Percentiles rank a stretch among this genome's conserved stretches.
These are phyloP conservation scores for Vaccinium myrtillus DNA, from an alignment of 148 eudicot species.

Conservation along the genomic window DNA sequence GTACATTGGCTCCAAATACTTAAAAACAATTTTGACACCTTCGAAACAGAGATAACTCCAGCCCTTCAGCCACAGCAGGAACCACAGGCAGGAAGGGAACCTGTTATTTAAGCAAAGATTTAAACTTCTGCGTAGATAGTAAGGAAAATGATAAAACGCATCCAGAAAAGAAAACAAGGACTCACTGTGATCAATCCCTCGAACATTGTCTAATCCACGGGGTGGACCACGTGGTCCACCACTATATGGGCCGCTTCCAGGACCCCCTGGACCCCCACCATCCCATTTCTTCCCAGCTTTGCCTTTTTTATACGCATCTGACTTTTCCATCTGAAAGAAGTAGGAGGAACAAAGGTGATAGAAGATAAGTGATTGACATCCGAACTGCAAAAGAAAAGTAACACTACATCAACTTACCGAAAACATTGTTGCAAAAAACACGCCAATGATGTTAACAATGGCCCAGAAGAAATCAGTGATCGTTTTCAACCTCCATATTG, in stretches of 20 bases:
- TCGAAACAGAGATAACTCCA: not conserved
- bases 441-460: slow-evolving; percentile 55
- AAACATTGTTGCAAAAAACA: slow-evolving; percentile 82
- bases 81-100: slow-evolving; percentile 88
- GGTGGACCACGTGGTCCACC: slow-evolving; percentile 94
- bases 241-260: slow-evolving; percentile 83
- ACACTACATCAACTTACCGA: slow-evolving; percentile 44
- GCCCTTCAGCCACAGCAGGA: slow-evolving; percentile 68
- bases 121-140: not conserved
- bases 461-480: slow-evolving; percentile 73
- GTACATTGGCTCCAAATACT: not conserved
- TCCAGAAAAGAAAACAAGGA: not conserved
- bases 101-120: slow-evolving; percentile 32
- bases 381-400: not conserved
- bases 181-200: slow-evolving; percentile 83
- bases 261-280: slow-evolving; percentile 90
- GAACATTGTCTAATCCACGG: slow-evolving; percentile 78
- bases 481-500: slow-evolving; percentile 86
- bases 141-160: not conserved
- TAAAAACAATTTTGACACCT: not conserved
- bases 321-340: slow-evolving; percentile 71
- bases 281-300: slow-evolving; percentile 93
- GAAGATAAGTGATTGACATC: not conserved
- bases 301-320: slow-evolving; percentile 79
- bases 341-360: not conserved